phyloP scores from a whole-genome alignment of 345 rosid genomes.

The Sisymbrium altissimum region DNA sequence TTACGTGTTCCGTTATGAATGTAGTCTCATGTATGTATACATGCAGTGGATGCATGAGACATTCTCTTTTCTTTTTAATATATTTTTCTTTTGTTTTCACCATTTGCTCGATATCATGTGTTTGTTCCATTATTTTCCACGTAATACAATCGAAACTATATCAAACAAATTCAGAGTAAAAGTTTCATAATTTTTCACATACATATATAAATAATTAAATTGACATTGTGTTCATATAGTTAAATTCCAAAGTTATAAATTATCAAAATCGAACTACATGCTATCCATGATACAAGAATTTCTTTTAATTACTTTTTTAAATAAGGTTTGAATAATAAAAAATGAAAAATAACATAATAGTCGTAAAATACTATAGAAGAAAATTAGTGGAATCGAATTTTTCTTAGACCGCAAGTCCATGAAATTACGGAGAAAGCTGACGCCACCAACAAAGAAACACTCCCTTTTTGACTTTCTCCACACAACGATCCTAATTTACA shows the following conservation, averaged over 20 bases:
- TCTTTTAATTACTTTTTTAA: too few species aligned
- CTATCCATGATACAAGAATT: neutral
- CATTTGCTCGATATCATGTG: neutral
- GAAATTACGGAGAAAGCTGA: conserved; percentile 16
- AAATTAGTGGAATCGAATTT: too few species aligned
- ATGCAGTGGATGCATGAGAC: conserved; percentile 12
- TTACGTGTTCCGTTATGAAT: conserved; percentile 17
- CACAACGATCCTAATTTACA: neutral
- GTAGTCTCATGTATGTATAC: conserved; percentile 16
- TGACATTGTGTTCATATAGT: neutral
- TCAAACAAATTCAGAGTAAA: neutral
- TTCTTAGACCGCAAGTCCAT: conserved; percentile 14
- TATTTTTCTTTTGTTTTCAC: neutral
- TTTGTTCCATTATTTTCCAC: neutral
- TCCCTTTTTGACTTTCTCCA: neutral
- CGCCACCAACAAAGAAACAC: conserved; percentile 8
- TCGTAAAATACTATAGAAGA: too few species aligned
- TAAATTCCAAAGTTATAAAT: neutral
- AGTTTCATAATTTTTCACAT: neutral
- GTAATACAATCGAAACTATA: neutral
- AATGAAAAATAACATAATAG: neutral
- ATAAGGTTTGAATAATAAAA: neutral
- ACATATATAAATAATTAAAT: neutral
- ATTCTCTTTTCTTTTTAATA: neutral
- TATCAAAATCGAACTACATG: neutral